Evolutionary conservation across 75 land plant species (phyloP).

Genomic region (Adiantum capillusveneris): DNA sequence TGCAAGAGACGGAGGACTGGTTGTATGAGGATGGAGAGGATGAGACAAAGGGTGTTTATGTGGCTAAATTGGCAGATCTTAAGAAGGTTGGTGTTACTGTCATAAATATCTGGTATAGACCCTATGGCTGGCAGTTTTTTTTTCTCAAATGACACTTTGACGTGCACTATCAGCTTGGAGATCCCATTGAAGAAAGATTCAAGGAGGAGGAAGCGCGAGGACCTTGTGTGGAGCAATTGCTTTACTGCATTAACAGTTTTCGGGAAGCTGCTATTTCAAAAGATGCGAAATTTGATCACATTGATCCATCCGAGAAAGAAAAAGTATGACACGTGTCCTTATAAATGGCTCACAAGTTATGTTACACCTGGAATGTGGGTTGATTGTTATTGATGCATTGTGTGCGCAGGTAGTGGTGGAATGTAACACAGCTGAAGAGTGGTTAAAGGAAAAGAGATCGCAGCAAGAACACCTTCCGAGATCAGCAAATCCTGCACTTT

Average conservation of each 20-base stretch:
- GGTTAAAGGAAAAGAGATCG: constrained; percentile 71
- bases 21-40: constrained; percentile 94
- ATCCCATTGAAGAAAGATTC: constrained; percentile 73
- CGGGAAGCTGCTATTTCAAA: constrained; percentile 62
- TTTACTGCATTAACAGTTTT: constrained; percentile 74
- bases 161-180: constrained; percentile 45
- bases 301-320: constrained; percentile 38
- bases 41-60: constrained; percentile 70
- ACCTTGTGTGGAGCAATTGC: constrained; percentile 19
- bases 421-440: constrained; percentile 70
- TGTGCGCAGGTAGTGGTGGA: constrained; percentile 55
- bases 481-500: constrained; percentile 56
- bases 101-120: too few species aligned
- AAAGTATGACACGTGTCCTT: constrained; percentile 32
- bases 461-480: constrained; percentile 72
- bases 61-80: constrained; percentile 58
- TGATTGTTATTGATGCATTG: too few species aligned
- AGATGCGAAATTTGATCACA: constrained; percentile 49
- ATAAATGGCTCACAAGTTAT: too few species aligned
- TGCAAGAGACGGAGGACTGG: constrained; percentile 92
- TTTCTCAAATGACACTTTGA: background rate
- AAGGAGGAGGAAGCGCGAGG: constrained; percentile 33
- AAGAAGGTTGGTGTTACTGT: constrained; percentile 38
- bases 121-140: too few species aligned
- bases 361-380: too few species aligned